Base-by-base conservation (phyloP, 352 stramenopile genomes). In the Globisporangium irregulare region DNA sequence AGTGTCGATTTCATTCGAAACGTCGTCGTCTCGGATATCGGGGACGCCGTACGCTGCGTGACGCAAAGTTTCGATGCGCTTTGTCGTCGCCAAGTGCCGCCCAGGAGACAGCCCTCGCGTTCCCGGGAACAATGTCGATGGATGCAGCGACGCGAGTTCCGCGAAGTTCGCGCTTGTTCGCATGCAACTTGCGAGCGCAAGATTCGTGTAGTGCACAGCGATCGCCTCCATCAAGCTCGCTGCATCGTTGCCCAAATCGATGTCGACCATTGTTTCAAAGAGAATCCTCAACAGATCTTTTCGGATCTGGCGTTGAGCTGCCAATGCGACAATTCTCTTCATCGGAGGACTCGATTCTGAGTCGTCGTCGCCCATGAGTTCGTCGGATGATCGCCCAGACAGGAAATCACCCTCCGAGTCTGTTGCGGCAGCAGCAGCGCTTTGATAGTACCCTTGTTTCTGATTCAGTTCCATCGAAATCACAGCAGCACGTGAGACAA, bases 51-150 rank as follows among this genome's bases (percentile, higher is more conserved):
- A 94, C 4, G 80, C 76, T 1, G 89, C 87, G 65, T 94, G 75
- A 3, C 86, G 83, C 25, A 94, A 71, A 24, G 84, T 87, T 64
- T 96, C 83, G 34, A 96, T 93, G 3, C 88, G 79, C 57, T 89
- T 91, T 34, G 82, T 82, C 9, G 87, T 95, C 14, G 86, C 86
- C 46, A 96, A 77, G 66, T 94, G 84, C 14, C 86, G 75, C 10
- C 87, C 87, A 41, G 86, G 89, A 14, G 89, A 95, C 50, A 96
- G 38, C 10, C 89, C 87, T 67, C 87, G 80, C 57, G 83, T 89
- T n/a, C 81, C 87, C 43, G 89, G 78, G 64, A 93, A 78, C 46
- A 95, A 65, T 36, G 86, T 90, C 36, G 86, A 92, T 10, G 86
- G 83, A 63, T 90, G 80, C 36, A 95, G 64, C 14, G 82, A 88